Evolutionary conservation across 164 flowering plant species (phyloP).

Genomic region (Hamamelis virginiana): DNA sequence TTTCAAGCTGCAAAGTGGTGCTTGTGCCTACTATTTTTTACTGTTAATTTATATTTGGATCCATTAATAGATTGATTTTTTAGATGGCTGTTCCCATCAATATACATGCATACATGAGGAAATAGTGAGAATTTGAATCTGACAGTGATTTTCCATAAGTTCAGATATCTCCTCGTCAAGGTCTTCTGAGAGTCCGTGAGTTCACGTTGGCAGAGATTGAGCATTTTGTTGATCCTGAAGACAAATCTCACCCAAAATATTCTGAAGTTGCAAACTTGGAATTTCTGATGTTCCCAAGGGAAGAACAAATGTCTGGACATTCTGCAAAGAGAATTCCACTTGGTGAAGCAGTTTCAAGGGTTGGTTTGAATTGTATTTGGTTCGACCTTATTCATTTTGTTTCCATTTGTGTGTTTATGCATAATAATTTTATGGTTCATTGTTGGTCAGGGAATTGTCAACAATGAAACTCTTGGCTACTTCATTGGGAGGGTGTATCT

Average conservation of each 20-base stretch:
- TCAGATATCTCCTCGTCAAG: slow-evolving; percentile 95
- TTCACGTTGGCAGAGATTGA: slow-evolving; percentile 91
- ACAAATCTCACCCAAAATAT: slow-evolving; percentile 83
- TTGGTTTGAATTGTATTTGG: slow-evolving; percentile 19
- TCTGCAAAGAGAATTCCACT: slow-evolving; percentile 56
- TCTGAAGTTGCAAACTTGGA: slow-evolving; percentile 71
- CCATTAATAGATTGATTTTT: too few species aligned
- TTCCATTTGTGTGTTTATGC: neutral
- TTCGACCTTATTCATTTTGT: neutral
- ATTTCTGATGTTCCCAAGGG: slow-evolving; percentile 88
- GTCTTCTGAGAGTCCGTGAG: slow-evolving; percentile 90
- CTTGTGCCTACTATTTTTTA: neutral
- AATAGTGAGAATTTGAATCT: neutral
- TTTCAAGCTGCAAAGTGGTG: neutral
- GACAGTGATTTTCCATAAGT: neutral
- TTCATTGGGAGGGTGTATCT: slow-evolving; percentile 94
- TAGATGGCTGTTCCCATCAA: too few species aligned
- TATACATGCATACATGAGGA: too few species aligned
- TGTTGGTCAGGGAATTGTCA: slow-evolving; percentile 71
- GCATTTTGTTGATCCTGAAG: slow-evolving; percentile 91
- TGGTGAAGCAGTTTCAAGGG: slow-evolving; percentile 86
- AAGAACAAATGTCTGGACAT: slow-evolving; percentile 62
- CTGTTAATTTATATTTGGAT: too few species aligned
- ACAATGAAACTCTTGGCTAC: slow-evolving; percentile 91
- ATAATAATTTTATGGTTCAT: neutral